Evolutionary conservation across 73 alveolate genomes (phyloP), one percentile per base, ranked within the genome.

Genomic region (Tetrahymena borealis): DNA sequence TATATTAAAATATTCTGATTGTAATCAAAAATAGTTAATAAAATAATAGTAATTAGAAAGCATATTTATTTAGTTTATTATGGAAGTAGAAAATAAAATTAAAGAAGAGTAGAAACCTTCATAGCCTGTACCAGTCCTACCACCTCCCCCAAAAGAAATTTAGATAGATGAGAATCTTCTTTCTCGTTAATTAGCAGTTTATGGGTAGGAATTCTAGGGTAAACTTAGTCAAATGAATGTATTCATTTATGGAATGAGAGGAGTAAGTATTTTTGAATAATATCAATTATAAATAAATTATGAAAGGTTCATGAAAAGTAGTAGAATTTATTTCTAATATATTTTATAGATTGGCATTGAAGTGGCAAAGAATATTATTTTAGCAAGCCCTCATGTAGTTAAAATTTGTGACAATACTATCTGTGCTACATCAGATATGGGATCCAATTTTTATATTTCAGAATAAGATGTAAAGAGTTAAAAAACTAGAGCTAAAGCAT

Each of bases 371-470:
- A 99, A 99, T 93, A 94, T 99, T 77, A 98, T 98, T 79, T 96
- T 99, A 41, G 99, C 99, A 35, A 99, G 99, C 13, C 99, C 99
- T 16, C 96, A 94, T 38, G 85, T 98, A 39, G 99, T 99, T 40
- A 97, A 98, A 28, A 42, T 99, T 35, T 97, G 93, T 91, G 99
- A 99, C 91, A 97, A 96, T 43, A 93, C 85, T 43, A 32, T 93
- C 11, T 93, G 95, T 32, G 91, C 94, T 16, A 78, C 95, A 42
- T 91, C 97, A 31, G 99, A 99, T 95, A 94, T 99, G 94, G 98
- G 99, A 7, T 91, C 99, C 90, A 98, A 98, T 97, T 99, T 99
- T 96, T 98, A 98, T 94, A 93, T 97, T 93, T 94, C 98, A 40
- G 99, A 95, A 93, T 97, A 91, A 38, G 98, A 98, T 93, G 99